Percentiles rank a stretch among this genome's conserved stretches.
Evolutionary conservation across 2,329 filamentous ascomycete genomes (phyloP).

Genomic region (Davidsoniella virescens): DNA sequence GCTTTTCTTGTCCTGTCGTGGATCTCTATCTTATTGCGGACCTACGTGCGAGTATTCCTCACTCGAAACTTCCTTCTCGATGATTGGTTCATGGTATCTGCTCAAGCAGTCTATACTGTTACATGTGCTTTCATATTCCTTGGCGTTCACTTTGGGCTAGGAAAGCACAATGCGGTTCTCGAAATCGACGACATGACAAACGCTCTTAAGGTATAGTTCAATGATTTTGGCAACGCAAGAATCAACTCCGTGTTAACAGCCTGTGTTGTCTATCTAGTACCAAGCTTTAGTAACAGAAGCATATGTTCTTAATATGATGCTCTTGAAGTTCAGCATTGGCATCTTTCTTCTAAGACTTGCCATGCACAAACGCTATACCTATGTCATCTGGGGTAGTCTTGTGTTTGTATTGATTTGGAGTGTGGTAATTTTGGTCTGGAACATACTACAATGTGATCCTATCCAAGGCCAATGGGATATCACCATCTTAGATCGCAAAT

Average conservation of each 20-base stretch:
- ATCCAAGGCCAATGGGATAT: constrained; percentile 37
- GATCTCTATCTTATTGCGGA: constrained; percentile 27
- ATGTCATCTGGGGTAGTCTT: constrained; percentile 30
- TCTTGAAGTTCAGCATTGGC: constrained; percentile 39
- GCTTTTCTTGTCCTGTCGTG: constrained; percentile 26
- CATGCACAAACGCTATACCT: constrained; percentile 29
- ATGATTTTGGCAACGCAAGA: background rate
- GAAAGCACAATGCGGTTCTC: constrained; percentile 31
- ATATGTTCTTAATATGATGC: constrained; percentile 38
- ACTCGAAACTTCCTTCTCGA: constrained; percentile 31
- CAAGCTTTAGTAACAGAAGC: constrained; percentile 34
- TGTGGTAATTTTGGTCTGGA: constrained; percentile 33
- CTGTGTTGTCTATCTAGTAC: constrained; percentile 21
- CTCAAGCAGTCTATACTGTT: constrained; percentile 29
- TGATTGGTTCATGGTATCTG: constrained; percentile 37
- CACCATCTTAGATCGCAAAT: constrained; percentile 26
- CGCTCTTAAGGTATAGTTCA: constrained; percentile 27
- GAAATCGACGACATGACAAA: constrained; percentile 24
- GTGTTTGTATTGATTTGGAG: constrained; percentile 31
- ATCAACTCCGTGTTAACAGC: background rate
- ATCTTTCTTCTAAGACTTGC: constrained; percentile 35
- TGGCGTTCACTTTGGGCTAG: constrained; percentile 28
- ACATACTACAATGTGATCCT: constrained; percentile 34
- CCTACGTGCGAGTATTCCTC: constrained; percentile 28
- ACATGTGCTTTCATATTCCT: constrained; percentile 30